A percentile compares a stretch with the other conserved stretches of the same genome.
These are phyloP conservation scores for Effrenium voratum DNA, from an alignment of 73 alveolate species.

Conservation along the genomic window DNA sequence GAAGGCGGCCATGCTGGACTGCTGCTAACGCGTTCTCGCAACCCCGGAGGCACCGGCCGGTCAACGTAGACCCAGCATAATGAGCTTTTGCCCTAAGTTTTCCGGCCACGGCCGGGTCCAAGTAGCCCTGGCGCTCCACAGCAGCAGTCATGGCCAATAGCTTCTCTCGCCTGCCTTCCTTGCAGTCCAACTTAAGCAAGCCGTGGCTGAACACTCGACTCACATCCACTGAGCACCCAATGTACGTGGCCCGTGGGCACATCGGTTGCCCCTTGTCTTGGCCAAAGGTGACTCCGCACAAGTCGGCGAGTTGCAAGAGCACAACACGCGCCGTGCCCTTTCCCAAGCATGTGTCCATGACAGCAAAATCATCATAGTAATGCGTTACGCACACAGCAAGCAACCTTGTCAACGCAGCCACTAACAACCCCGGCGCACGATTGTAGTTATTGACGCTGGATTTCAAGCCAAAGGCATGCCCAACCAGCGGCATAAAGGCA, in stretches of 20 bases:
- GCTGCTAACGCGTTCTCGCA: too few species aligned
- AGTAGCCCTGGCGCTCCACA: too few species aligned
- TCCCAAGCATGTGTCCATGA: neutral
- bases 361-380: neutral
- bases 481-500: constrained; percentile 10
- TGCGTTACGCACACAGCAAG: neutral
- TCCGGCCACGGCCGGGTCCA: too few species aligned
- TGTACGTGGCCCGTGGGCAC: neutral
- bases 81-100: too few species aligned
- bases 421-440: neutral
- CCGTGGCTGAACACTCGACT: too few species aligned
- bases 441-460: neutral
- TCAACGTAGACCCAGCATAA: too few species aligned
- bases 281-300: neutral
- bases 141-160: too few species aligned
- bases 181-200: too few species aligned
- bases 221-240: neutral
- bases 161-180: too few species aligned
- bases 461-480: neutral
- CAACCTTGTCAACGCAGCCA: neutral
- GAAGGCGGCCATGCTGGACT: too few species aligned
- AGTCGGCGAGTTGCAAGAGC: neutral
- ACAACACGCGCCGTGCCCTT: neutral
- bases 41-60: too few species aligned
- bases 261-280: neutral